Conservation (phyloP, 2,329 filamentous ascomycete genomes). For the Pestalotiopsis sp. region DNA sequence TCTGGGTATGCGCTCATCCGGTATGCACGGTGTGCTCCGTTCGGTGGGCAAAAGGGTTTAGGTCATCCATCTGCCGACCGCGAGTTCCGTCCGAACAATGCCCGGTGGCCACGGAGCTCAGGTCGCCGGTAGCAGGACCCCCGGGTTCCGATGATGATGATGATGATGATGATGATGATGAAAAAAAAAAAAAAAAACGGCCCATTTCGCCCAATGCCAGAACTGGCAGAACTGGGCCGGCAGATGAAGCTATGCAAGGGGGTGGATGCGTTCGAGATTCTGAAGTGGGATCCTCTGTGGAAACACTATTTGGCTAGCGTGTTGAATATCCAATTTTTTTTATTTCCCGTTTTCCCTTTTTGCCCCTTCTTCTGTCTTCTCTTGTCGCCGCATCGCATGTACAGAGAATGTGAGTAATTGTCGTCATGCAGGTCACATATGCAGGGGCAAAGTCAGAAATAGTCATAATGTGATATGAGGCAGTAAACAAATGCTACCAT, state of each 20-base stretch:
- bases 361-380: background rate
- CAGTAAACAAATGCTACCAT: background rate
- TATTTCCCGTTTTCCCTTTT: background rate
- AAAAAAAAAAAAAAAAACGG: background rate
- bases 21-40: background rate
- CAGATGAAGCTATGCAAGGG: background rate
- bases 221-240: background rate
- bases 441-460: background rate
- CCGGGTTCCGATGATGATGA: background rate
- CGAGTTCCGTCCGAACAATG: background rate
- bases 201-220: background rate
- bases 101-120: background rate
- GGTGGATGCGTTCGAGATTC: background rate
- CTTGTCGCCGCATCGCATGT: background rate
- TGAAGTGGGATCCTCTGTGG: background rate
- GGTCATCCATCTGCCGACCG: background rate
- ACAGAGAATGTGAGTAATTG: background rate
- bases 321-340: background rate
- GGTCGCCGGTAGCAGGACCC: background rate
- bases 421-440: background rate
- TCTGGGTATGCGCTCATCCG: background rate
- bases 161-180: background rate
- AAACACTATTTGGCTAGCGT: background rate
- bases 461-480: background rate
- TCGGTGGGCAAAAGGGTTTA: too few species aligned